A percentile compares a stretch with the other conserved stretches of the same genome.
Evolutionary conservation across 768 basidiomycete species (phyloP).

Genomic region (Pisolithus orientalis): DNA sequence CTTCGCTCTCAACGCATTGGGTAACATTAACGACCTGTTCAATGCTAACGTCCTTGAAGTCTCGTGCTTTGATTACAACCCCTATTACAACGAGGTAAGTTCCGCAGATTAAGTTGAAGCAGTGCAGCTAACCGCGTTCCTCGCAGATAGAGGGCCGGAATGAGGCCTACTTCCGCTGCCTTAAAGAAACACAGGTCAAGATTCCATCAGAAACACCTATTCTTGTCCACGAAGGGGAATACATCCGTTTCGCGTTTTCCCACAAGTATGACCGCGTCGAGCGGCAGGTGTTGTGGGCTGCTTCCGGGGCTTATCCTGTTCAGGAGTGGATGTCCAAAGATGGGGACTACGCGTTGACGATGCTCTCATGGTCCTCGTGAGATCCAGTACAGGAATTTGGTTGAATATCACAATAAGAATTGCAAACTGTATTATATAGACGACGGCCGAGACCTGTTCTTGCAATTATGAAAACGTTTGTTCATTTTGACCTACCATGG

Average conservation of each 20-base stretch:
- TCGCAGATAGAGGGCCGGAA: background rate
- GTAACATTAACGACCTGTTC: conserved; percentile 2
- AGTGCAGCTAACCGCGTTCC: background rate
- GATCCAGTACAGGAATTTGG: background rate
- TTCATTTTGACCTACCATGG: no score
- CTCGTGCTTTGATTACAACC: background rate
- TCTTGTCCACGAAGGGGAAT: background rate
- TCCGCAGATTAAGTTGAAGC: background rate
- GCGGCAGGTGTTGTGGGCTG: background rate
- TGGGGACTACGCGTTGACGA: background rate
- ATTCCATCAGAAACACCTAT: background rate
- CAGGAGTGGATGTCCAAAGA: background rate
- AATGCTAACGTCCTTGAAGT: background rate
- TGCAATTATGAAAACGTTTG: no score
- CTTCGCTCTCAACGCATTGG: conserved; percentile 2
- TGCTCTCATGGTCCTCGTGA: background rate
- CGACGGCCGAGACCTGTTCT: no score
- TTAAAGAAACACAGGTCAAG: background rate
- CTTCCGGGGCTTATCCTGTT: background rate
- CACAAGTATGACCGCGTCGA: conserved; percentile 1
- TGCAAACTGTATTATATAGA: no score
- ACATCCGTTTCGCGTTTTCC: conserved; percentile 1
- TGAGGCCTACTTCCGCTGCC: background rate
- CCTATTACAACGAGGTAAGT: conserved; percentile 3
- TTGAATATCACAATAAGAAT: no score